A percentile compares a stretch with the other conserved stretches of the same genome.
Conservation (phyloP, 768 basidiomycete genomes). For the Galerina sulciceps region DNA sequence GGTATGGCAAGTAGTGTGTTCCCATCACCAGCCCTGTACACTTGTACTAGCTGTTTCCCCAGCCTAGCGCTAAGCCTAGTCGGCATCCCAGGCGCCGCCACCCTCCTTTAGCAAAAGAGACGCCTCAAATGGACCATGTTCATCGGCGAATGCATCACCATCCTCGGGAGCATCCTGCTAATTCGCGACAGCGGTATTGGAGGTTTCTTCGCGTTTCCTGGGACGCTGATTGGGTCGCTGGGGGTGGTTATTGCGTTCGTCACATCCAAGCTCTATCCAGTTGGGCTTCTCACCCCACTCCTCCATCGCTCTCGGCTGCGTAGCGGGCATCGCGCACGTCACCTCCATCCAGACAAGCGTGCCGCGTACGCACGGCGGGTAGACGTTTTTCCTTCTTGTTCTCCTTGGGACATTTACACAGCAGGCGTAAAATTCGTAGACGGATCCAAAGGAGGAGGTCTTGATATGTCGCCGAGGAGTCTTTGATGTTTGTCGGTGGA, state of each 20-base stretch:
- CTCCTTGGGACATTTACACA: too few relatives aligned
- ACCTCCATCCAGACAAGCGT: constrained; percentile 52
- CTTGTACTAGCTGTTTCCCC: constrained; percentile 29
- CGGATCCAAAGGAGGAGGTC: too few relatives aligned
- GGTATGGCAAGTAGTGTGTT: constrained; percentile 42
- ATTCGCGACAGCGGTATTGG: constrained; percentile 41
- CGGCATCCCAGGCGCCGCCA: constrained; percentile 39
- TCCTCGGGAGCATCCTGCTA: constrained; percentile 43
- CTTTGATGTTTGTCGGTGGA: too few relatives aligned
- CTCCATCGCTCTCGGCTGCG: constrained; percentile 57
- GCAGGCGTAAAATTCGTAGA: too few relatives aligned
- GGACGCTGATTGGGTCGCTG: constrained; percentile 47
- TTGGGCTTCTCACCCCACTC: constrained; percentile 60
- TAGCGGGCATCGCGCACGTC: constrained; percentile 52
- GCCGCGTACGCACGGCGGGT: constrained; percentile 36
- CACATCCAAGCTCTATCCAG: constrained; percentile 51
- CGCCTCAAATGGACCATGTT: constrained; percentile 51
- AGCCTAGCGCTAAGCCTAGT: constrained; percentile 47
- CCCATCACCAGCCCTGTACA: constrained; percentile 41
- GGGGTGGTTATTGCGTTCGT: constrained; percentile 49
- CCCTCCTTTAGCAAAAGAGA: constrained; percentile 35
- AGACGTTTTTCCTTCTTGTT: too few relatives aligned
- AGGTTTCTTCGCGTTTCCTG: constrained; percentile 53
- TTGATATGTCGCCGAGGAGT: too few relatives aligned
- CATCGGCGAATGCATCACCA: constrained; percentile 38